Conservation (phyloP, 306 rosid genomes). For the Begonia fuchsioides region DNA sequence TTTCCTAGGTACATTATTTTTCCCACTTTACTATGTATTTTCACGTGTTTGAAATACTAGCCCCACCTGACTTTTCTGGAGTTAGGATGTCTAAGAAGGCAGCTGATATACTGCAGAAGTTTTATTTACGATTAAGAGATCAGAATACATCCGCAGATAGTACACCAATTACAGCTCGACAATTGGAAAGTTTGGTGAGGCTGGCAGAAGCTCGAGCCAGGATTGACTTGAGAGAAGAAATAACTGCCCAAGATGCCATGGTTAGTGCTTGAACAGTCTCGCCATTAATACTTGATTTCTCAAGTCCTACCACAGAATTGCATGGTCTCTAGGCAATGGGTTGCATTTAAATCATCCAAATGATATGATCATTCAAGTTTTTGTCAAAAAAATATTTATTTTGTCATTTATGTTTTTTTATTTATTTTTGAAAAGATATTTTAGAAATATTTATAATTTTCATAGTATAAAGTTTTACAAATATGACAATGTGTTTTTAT, state of each 20-base stretch:
- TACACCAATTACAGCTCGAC: conserved; percentile 95
- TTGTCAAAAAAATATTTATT: no score
- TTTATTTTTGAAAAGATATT: no score
- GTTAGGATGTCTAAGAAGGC: conserved; percentile 80
- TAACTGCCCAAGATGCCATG: conserved; percentile 77
- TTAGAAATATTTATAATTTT: no score
- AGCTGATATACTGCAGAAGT: conserved; percentile 77
- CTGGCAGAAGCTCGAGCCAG: conserved; percentile 93
- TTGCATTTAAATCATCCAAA: no score
- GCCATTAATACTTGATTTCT: no score
- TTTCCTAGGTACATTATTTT: conserved; percentile 55
- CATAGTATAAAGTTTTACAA: no score
- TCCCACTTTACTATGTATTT: neutral
- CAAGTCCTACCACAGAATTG: no score
- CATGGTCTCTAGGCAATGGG: no score
- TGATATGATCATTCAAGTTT: no score
- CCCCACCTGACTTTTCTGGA: neutral
- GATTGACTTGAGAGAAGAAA: conserved; percentile 73
- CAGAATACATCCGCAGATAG: conserved; percentile 68
- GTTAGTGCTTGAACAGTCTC: conserved; percentile 22
- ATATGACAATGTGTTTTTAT: no score
- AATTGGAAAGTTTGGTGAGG: conserved; percentile 90
- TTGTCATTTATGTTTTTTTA: no score
- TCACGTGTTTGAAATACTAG: neutral
- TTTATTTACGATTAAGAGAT: conserved; percentile 70